Conservation (phyloP, 2,329 filamentous ascomycete species). For the Fusarium dlaminii region DNA sequence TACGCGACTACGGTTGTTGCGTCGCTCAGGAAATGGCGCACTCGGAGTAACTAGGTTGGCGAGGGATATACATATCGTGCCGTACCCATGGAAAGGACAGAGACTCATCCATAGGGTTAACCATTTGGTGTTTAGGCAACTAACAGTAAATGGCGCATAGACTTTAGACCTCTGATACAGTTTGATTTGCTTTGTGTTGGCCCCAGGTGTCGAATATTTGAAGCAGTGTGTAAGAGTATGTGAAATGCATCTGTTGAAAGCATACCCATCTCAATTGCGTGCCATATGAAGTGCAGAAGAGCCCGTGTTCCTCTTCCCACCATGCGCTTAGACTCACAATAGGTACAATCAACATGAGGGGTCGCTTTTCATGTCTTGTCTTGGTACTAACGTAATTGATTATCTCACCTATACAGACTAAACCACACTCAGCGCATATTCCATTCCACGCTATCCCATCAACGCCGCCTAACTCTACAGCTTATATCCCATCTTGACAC, state of each 20-base stretch:
- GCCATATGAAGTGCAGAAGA: background rate
- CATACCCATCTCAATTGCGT: background rate
- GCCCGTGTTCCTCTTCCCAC: background rate
- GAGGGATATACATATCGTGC: constrained; percentile 2
- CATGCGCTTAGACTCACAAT: background rate
- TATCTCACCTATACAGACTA: constrained; percentile 18
- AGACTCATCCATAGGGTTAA: background rate
- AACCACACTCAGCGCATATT: constrained; percentile 19
- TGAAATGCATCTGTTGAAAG: background rate
- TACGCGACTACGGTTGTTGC: constrained; percentile 10
- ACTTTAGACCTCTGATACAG: constrained; percentile 12
- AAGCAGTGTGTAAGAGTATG: background rate
- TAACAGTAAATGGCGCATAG: constrained; percentile 19
- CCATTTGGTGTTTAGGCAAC: constrained; percentile 11
- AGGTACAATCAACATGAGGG: background rate
- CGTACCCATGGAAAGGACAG: background rate
- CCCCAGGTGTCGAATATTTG: background rate
- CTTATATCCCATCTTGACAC: constrained; percentile 29
- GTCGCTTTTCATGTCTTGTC: constrained; percentile 12
- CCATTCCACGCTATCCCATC: constrained; percentile 25
- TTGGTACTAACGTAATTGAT: constrained; percentile 12
- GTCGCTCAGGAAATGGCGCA: constrained; percentile 32
- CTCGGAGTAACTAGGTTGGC: constrained; percentile 30
- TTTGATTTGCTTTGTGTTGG: background rate
- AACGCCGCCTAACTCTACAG: constrained; percentile 41